A percentile compares a stretch with the other conserved stretches of the same genome.
Conservation (phyloP, 352 stramenopile species). For the Globisporangium nodosum region DNA sequence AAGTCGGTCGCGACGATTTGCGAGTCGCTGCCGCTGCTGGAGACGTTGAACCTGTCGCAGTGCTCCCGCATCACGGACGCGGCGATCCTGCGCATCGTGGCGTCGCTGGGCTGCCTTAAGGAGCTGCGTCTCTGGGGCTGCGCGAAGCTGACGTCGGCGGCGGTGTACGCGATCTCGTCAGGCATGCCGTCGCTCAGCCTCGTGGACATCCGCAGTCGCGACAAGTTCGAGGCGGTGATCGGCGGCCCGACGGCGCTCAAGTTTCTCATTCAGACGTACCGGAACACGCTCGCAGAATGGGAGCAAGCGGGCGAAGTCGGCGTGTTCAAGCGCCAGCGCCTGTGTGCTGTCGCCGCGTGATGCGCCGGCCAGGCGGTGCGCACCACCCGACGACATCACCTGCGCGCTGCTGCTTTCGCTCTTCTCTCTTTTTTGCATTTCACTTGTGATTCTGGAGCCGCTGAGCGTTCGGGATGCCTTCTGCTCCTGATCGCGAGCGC, state of each 20-base stretch:
- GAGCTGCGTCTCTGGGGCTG: slow-evolving; percentile 81
- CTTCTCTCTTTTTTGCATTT: background rate
- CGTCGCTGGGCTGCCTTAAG: slow-evolving; percentile 45
- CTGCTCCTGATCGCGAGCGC: too few relatives aligned
- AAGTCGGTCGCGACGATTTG: slow-evolving; percentile 51
- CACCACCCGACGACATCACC: background rate
- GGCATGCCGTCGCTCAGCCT: slow-evolving; percentile 55
- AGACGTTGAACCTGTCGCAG: slow-evolving; percentile 78
- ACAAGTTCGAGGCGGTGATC: slow-evolving; percentile 76
- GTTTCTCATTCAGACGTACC: slow-evolving; percentile 73
- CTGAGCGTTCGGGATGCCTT: too few relatives aligned
- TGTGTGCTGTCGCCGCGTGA: slow-evolving; percentile 61
- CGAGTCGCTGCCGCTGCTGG: slow-evolving; percentile 31
- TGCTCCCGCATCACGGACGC: slow-evolving; percentile 74
- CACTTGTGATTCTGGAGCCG: background rate
- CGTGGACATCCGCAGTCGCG: slow-evolving; percentile 71
- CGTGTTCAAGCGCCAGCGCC: slow-evolving; percentile 61
- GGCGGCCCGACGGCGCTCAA: slow-evolving; percentile 67
- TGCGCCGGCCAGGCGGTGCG: too few relatives aligned
- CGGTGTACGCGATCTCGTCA: slow-evolving; percentile 63
- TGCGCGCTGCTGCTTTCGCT: background rate
- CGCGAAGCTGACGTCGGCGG: slow-evolving; percentile 68
- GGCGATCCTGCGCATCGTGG: slow-evolving; percentile 54
- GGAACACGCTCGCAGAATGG: slow-evolving; percentile 60
- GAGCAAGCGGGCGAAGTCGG: slow-evolving; percentile 62